Evolutionary conservation across 2,329 filamentous ascomycete species (phyloP), one percentile per base, ranked within the genome.

Genomic region (Pestalotiopsis sp.): DNA sequence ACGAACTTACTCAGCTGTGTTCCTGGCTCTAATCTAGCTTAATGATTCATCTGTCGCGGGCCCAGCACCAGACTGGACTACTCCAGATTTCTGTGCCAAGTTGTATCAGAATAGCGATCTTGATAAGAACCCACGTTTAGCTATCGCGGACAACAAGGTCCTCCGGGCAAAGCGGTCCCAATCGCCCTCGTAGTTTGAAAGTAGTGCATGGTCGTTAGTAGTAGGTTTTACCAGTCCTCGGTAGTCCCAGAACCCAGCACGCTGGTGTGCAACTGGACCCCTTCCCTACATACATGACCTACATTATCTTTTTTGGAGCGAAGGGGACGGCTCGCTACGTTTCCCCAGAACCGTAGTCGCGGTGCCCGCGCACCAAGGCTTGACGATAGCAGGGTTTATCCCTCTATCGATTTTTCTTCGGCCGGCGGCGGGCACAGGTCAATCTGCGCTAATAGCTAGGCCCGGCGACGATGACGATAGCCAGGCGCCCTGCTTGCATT

Each of bases 281-380:
- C 31, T 36, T 52, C 45, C 17, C 17, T 52, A 52, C 45, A 12
- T 52, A 52, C 45, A 52, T 17, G 45, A 52, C 45, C 3, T 52
- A 20, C 45, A 20, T 23, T 27, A 14, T 59, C 13, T 64, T 14
- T 36, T 62, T 39, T 17, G 23, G 23, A 62, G 20, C 61, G n/a
- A 64, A 20, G 36, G 61, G 61, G 41, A 64, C 61, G 61, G 61
- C 61, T 64, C 61, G 61, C 38, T 64, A 64, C 39, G 59, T 36
- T 64, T 45, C 39, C 27, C 36, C 61, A 52, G 14, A 12, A 38
- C 36, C 59, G 27, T 17, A n/a, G 25, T 49, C 41, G 61, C 25
- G 61, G 36, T 31, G 61, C 61, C 17, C 17, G 17, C 11, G 9
- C 45, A 36, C 31, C 31, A 36, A 36, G 31, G 31, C 31, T 36